Conservation (phyloP, 495 filamentous ascomycete genomes). For the Glarea lozoyensis region DNA sequence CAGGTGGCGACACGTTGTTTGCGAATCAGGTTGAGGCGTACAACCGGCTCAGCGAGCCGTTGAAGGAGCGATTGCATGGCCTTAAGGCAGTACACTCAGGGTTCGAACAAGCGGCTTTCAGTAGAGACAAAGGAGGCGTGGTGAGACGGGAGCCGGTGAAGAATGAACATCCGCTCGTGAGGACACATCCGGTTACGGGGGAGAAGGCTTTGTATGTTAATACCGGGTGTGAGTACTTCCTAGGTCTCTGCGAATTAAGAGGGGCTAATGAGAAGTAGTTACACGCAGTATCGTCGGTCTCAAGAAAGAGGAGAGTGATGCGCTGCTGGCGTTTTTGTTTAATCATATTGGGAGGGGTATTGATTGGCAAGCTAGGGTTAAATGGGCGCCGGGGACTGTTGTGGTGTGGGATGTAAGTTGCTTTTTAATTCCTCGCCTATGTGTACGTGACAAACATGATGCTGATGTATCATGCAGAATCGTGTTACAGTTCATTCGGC, state of each 20-base stretch:
- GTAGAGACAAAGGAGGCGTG: conserved; percentile 44
- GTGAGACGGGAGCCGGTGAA: conserved; percentile 61
- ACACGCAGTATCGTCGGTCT: conserved; percentile 12
- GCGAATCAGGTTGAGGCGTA: conserved; percentile 66
- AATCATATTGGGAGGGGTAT: conserved; percentile 73
- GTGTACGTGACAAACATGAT: background rate
- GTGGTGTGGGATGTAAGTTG: conserved; percentile 64
- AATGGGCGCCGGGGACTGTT: conserved; percentile 73
- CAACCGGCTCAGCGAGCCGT: conserved; percentile 57
- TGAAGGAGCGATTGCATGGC: conserved; percentile 64
- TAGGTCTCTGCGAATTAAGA: background rate
- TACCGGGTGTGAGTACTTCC: conserved; percentile 57
- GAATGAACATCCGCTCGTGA: conserved; percentile 61
- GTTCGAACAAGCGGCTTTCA: conserved; percentile 54
- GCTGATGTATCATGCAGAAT: conserved; percentile 11
- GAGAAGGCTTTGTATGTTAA: conserved; percentile 85
- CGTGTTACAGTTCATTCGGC: conserved; percentile 38
- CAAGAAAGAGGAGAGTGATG: conserved; percentile 59
- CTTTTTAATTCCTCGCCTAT: background rate
- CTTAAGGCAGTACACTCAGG: conserved; percentile 65
- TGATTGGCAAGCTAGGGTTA: conserved; percentile 77
- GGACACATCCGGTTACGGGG: conserved; percentile 70
- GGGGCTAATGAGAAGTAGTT: conserved; percentile 1
- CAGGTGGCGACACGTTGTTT: conserved; percentile 75
- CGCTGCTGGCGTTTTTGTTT: conserved; percentile 78